phyloP scores from a whole-genome alignment of 208 protist genomes.

The Trypanosoma vivax region DNA sequence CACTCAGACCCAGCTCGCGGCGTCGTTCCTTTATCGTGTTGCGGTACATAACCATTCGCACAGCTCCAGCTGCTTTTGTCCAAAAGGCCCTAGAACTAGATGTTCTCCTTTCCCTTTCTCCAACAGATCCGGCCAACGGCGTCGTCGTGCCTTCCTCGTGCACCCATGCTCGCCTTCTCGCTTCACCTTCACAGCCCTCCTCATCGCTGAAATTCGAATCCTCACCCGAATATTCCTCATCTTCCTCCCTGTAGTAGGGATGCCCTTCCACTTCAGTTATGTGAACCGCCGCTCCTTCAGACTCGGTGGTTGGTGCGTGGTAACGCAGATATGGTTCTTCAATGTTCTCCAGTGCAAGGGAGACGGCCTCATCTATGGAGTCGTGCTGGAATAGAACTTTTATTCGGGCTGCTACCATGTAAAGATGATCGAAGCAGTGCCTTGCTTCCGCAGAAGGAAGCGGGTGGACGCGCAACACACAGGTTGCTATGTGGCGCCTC shows the following conservation, averaged over 20 bases:
- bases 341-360: conserved; percentile 21
- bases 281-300: neutral
- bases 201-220: neutral
- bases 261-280: neutral
- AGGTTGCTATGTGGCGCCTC: conserved; percentile 45
- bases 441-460: conserved; percentile 50
- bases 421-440: conserved; percentile 51
- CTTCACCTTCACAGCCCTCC: neutral
- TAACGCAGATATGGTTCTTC: neutral
- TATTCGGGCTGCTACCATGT: conserved; percentile 45
- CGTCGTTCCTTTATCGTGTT: conserved; percentile 43
- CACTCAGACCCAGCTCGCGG: conserved; percentile 41
- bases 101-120: neutral
- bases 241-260: neutral
- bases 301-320: neutral
- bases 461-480: conserved; percentile 61
- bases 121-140: neutral
- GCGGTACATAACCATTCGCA: conserved; percentile 43
- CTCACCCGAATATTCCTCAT: neutral
- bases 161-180: neutral
- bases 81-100: conserved; percentile 16
- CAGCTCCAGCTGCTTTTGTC: conserved; percentile 37
- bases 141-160: neutral
- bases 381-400: conserved; percentile 14
- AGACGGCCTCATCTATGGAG: conserved; percentile 23